phyloP scores from a whole-genome alignment of 2,329 filamentous ascomycete species.

The Metarhizium rileyi region DNA sequence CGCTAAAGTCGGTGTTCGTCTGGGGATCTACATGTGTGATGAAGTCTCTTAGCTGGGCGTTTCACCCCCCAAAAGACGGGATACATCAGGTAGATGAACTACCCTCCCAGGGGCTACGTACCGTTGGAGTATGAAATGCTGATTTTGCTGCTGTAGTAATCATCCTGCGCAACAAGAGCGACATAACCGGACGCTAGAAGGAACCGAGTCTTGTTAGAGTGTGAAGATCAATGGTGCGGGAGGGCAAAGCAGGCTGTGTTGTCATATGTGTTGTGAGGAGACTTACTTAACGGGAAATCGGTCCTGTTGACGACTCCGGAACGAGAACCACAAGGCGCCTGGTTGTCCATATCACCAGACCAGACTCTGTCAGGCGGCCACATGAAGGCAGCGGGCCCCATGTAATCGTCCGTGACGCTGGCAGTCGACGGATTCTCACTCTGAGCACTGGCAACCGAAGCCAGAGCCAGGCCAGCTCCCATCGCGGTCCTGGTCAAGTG shows the following conservation, averaged over 20 bases:
- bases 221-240: background rate
- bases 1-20: slow-evolving; percentile 29
- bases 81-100: background rate
- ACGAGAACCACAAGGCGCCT: slow-evolving; percentile 40
- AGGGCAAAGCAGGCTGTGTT: background rate
- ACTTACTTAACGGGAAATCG: slow-evolving; percentile 37
- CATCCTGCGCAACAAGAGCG: slow-evolving; percentile 41
- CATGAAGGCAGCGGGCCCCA: slow-evolving; percentile 42
- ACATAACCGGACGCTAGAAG: slow-evolving; percentile 36
- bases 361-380: slow-evolving; percentile 45
- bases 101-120: slow-evolving; percentile 16
- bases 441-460: background rate
- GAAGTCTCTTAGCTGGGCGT: background rate
- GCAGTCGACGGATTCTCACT: slow-evolving; percentile 4
- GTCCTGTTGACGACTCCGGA: slow-evolving; percentile 30
- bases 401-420: slow-evolving; percentile 2
- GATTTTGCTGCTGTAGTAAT: slow-evolving; percentile 40
- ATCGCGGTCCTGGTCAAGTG: background rate
- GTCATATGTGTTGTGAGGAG: background rate
- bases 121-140: slow-evolving; percentile 40
- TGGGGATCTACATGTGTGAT: slow-evolving; percentile 23
- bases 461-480: slow-evolving; percentile 2
- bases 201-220: background rate
- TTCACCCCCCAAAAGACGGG: no score
- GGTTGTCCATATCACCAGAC: slow-evolving; percentile 39